Base-by-base conservation (phyloP, 495 filamentous ascomycete genomes). In the Geopyxis carbonaria region DNA sequence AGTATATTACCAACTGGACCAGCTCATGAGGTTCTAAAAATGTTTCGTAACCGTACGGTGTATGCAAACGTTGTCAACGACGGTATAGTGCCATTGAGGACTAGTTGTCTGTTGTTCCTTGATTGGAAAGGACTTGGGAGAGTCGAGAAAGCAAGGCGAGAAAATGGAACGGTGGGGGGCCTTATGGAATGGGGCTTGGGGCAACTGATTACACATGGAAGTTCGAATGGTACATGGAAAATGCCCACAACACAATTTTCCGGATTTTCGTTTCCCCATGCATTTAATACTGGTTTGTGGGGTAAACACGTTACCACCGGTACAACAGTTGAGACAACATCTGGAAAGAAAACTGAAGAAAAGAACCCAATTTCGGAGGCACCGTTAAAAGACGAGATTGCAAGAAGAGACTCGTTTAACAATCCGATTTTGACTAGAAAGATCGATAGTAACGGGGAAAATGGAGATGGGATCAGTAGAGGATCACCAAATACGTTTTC, bases 41-140 rank as follows among this genome's bases (percentile, higher is more conserved):
- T 77, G 57, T 97, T 95, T 51, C 68, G 82, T 31, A 92, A 89
- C 53, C 67, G 91, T 13, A 97, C 89, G 0, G 66, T 94, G 1
- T 97, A 97, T 55, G 92, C 86, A 1, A 97, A 97, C 51, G 84
- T 95, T 20, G 91, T 97, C 30, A 97, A 97, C 59, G 89, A 97
- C 60, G 89, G 89, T 2, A 94, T 97, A 53, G 89, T 97, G 5
- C 89, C 89, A 2, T 57, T 95, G 25, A 71, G 91, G 8, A 97
- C 89, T 9, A 94, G 91, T 35, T 95, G 86, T 57, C 64, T 97
- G 11, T 64, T 95, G n/a, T 97, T 95, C 49, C 67, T 97, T 5
- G 89, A 97, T 55, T 97, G 89, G 89, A 78, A 80, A 58, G 89
- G 89, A 0, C 64, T 97, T 5, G 86, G 78, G 16, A 74, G 82